Evolutionary conservation across 495 filamentous ascomycete genomes (phyloP).

Genomic region (Tuber brumale): DNA sequence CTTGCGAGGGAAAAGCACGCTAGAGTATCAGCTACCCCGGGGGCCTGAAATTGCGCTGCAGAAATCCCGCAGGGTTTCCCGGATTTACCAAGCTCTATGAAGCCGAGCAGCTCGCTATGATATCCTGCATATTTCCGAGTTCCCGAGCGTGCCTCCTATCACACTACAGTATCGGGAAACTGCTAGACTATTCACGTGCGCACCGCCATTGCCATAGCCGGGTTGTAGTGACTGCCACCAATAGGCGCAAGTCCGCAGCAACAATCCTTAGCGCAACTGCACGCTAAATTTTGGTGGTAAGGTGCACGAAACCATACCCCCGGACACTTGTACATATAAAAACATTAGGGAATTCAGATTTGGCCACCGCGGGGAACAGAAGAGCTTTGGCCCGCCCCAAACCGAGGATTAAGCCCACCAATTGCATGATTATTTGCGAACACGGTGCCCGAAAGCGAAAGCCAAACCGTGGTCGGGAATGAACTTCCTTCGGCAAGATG

Average conservation of each 20-base stretch:
- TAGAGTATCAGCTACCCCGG: neutral
- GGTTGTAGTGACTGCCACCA: neutral
- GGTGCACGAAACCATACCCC: neutral
- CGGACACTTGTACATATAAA: neutral
- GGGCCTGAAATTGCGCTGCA: neutral
- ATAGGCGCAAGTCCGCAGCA: neutral
- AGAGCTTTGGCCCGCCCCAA: neutral
- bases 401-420: neutral
- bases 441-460: neutral
- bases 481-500: neutral
- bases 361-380: neutral
- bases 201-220: neutral
- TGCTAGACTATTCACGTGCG: neutral
- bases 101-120: neutral
- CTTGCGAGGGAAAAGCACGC: neutral
- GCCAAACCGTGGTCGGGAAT: neutral
- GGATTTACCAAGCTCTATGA: neutral
- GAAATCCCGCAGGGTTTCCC: neutral
- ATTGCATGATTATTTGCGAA: neutral
- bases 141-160: neutral
- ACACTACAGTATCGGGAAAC: neutral
- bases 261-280: neutral
- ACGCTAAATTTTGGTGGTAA: neutral
- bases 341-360: neutral
- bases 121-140: neutral